Percentiles rank a stretch among this genome's conserved stretches.
Evolutionary conservation across 2,329 filamentous ascomycete species (phyloP).

Genomic region (Neoarthrinium moseri): DNA sequence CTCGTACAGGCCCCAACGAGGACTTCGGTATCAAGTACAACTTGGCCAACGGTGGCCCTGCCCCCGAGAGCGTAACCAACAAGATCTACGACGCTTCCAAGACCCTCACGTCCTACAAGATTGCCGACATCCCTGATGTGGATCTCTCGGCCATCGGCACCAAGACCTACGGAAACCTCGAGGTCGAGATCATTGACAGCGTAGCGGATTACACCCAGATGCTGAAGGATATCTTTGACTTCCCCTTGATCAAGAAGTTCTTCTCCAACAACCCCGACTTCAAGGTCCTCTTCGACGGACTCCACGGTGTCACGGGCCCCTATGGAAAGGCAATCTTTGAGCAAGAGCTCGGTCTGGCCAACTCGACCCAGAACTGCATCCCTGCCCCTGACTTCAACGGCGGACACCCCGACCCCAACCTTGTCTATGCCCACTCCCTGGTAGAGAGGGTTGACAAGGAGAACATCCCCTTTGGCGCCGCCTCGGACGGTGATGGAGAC

Average conservation of each 20-base stretch:
- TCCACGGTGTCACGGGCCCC: slow-evolving; percentile 91
- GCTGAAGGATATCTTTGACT: slow-evolving; percentile 99
- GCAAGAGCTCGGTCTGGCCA: slow-evolving; percentile 81
- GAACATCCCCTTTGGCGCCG: slow-evolving; percentile 91
- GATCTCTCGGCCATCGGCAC: slow-evolving; percentile 82
- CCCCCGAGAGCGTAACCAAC: slow-evolving; percentile 95
- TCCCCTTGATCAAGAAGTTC: slow-evolving; percentile 92
- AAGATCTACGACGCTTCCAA: slow-evolving; percentile 95
- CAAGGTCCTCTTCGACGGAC: slow-evolving; percentile 93
- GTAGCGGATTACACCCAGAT: slow-evolving; percentile 88
- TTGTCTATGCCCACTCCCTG: slow-evolving; percentile 88
- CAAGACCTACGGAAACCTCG: slow-evolving; percentile 78
- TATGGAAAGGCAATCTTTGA: slow-evolving; percentile 96
- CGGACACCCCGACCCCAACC: slow-evolving; percentile 95
- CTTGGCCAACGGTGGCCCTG: slow-evolving; percentile 90
- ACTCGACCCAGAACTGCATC: slow-evolving; percentile 82
- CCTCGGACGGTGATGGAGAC: slow-evolving; percentile 95
- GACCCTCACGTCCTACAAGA: slow-evolving; percentile 87
- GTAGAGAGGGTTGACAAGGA: slow-evolving; percentile 92
- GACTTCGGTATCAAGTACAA: slow-evolving; percentile 99
- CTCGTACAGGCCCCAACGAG: slow-evolving; percentile 71
- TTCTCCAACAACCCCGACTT: slow-evolving; percentile 84
- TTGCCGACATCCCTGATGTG: slow-evolving; percentile 80
- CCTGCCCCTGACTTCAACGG: slow-evolving; percentile 95
- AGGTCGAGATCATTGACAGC: slow-evolving; percentile 95